A percentile compares a stretch with the other conserved stretches of the same genome.
Evolutionary conservation across 495 filamentous ascomycete genomes (phyloP).

Genomic region (Pseudomonodictys pantanalensis): DNA sequence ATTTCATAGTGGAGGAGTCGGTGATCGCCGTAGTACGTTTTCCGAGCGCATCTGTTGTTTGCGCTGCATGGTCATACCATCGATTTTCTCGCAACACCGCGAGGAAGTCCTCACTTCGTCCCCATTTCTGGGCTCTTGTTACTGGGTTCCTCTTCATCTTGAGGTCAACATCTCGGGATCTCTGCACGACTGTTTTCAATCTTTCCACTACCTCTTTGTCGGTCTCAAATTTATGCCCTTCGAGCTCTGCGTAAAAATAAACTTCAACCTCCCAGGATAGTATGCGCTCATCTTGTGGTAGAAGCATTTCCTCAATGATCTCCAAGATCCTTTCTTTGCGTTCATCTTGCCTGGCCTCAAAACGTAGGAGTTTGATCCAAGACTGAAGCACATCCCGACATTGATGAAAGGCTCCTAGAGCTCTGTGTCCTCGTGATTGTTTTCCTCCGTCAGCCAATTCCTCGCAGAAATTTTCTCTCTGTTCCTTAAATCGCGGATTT

Average conservation of each 20-base stretch:
- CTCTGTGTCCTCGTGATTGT: neutral
- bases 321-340: neutral
- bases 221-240: neutral
- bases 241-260: neutral
- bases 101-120: neutral
- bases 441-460: neutral
- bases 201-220: neutral
- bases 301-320: neutral
- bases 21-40: neutral
- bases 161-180: neutral
- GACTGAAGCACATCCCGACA: neutral
- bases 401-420: neutral
- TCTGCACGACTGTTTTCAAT: neutral
- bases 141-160: neutral
- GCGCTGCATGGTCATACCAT: neutral
- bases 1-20: neutral
- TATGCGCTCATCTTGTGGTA: neutral
- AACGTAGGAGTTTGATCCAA: neutral
- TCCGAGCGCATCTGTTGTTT: neutral
- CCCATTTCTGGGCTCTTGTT: neutral
- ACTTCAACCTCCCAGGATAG: neutral
- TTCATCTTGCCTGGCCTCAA: neutral
- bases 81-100: neutral
- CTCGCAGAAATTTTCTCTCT: too few relatives aligned
- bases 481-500: neutral